phyloP scores from a whole-genome alignment of 805 yeast genomes.

The Kregervanrija fluxuum region DNA sequence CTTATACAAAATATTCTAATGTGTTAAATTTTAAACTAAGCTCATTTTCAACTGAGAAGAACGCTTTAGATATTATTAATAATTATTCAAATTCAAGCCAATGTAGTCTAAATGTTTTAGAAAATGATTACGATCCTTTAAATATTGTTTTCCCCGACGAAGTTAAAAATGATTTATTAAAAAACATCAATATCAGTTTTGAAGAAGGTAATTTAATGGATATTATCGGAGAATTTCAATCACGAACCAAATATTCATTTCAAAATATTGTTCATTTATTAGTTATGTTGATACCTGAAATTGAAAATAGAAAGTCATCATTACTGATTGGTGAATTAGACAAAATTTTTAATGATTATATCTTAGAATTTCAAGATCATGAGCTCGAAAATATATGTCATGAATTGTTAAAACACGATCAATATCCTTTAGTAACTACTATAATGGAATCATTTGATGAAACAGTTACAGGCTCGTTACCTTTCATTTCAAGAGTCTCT shows the following conservation, averaged over 20 bases:
- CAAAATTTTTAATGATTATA: slow-evolving; percentile 4
- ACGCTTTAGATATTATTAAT: slow-evolving; percentile 10
- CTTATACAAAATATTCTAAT: too few relatives aligned
- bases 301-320: background rate
- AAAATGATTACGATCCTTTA: too few relatives aligned
- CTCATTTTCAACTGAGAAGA: background rate
- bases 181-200: too few relatives aligned
- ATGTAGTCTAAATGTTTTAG: too few relatives aligned
- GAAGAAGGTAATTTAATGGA: too few relatives aligned
- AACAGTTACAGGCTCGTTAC: background rate
- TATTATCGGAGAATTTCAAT: too few relatives aligned
- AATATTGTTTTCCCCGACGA: too few relatives aligned
- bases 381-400: slow-evolving; percentile 2
- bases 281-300: slow-evolving; percentile 2
- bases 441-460: slow-evolving; percentile 5
- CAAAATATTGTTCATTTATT: slow-evolving; percentile 5
- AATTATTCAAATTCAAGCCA: slow-evolving; percentile 2
- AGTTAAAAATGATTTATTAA: too few relatives aligned
- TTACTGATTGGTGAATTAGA: slow-evolving; percentile 1
- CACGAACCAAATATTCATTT: slow-evolving; percentile 5
- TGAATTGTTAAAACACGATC: background rate
- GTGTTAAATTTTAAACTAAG: too few relatives aligned
- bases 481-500: slow-evolving; percentile 3
- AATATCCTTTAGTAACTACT: background rate
- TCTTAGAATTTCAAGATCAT: slow-evolving; percentile 11